Evolutionary conservation across 1,284 basidiomycete genomes (phyloP).

Genomic region (Sporisorium reilianum): DNA sequence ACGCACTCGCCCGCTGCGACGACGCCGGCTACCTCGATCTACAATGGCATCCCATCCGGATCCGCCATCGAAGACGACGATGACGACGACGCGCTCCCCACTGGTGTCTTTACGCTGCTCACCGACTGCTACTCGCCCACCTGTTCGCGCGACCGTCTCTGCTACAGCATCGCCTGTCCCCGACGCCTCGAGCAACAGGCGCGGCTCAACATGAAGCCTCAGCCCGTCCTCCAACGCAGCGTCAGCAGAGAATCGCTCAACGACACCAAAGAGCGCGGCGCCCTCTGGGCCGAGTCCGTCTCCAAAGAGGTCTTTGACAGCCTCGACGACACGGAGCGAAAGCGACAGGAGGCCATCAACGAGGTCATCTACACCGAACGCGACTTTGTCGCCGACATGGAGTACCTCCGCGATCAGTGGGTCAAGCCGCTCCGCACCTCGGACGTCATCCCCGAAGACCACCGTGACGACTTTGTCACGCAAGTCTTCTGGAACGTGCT

Average conservation of each 20-base stretch:
- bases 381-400: conserved; percentile 97
- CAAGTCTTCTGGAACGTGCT: conserved; percentile 99
- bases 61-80: conserved; percentile 65
- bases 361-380: conserved; percentile 98
- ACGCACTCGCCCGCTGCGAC: conserved; percentile 42
- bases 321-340: conserved; percentile 92
- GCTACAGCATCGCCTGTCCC: conserved; percentile 97
- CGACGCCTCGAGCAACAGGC: conserved; percentile 93
- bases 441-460: conserved; percentile 81
- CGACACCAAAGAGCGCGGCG: conserved; percentile 77
- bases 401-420: conserved; percentile 94
- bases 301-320: conserved; percentile 92
- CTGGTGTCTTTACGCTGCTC: conserved; percentile 94
- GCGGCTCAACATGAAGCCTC: conserved; percentile 85
- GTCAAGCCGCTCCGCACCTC: conserved; percentile 81
- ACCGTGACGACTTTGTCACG: conserved; percentile 86
- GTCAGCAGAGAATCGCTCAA: conserved; percentile 85
- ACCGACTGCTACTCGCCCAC: conserved; percentile 99
- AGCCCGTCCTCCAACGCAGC: conserved; percentile 81
- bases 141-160: conserved; percentile 89
- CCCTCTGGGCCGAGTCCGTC: conserved; percentile 97
- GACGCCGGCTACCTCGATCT: conserved; percentile 65
- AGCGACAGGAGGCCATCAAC: conserved; percentile 97
- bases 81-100: conserved; percentile 78
- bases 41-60: conserved; percentile 37